A percentile compares a stretch with the other conserved stretches of the same genome.
Evolutionary conservation across 352 stramenopile species (phyloP).

Genomic region (Phytophthora multivora): DNA sequence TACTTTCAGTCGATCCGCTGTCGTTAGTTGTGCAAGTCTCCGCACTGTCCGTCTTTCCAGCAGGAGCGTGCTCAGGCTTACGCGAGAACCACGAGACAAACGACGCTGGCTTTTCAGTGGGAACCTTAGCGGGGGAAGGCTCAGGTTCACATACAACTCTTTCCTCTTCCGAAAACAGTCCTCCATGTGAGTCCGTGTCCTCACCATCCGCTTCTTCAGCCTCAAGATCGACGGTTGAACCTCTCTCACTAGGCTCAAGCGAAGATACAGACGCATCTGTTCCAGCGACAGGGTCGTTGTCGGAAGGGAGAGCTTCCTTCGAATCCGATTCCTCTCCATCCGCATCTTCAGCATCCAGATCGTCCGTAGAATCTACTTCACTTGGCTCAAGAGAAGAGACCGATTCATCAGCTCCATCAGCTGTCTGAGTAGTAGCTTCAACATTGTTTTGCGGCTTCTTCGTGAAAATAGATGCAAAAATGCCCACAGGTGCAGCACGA

Average conservation of each 20-base stretch:
- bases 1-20: constrained; percentile 9
- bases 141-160: constrained; percentile 15
- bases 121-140: constrained; percentile 11
- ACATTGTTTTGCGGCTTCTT: constrained; percentile 25
- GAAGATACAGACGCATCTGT: constrained; percentile 10
- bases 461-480: constrained; percentile 33
- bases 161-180: constrained; percentile 24
- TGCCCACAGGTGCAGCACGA: constrained; percentile 17
- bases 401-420: constrained; percentile 14
- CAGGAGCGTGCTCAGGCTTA: constrained; percentile 20
- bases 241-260: constrained; percentile 14
- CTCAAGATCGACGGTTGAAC: constrained; percentile 14
- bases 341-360: constrained; percentile 28
- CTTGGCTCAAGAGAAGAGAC: constrained; percentile 25
- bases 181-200: constrained; percentile 31
- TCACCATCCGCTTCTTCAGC: constrained; percentile 38
- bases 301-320: constrained; percentile 17
- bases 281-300: constrained; percentile 10
- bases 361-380: constrained; percentile 15
- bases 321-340: constrained; percentile 30
- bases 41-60: not conserved
- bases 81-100: constrained; percentile 44
- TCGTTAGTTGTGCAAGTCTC: not conserved
- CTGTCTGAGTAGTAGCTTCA: constrained; percentile 1
- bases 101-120: constrained; percentile 20